Conservation (phyloP, 768 basidiomycete genomes). For the Thelephora ganbajun region DNA sequence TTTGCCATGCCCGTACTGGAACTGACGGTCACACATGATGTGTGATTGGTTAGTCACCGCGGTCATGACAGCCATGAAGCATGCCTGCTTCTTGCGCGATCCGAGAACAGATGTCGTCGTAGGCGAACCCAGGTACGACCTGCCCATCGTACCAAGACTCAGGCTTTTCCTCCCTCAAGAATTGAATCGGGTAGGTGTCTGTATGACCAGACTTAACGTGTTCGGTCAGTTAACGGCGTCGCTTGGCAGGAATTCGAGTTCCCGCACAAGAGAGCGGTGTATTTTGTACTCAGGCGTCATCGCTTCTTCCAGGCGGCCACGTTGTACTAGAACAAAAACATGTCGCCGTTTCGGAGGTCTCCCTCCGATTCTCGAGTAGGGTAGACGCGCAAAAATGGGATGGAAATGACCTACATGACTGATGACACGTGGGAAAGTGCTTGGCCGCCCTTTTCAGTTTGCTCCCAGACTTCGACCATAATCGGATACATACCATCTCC, state of each 20-base stretch:
- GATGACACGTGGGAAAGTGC: no score
- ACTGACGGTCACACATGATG: constrained; percentile 4
- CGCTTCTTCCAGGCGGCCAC: no score
- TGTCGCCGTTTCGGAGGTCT: no score
- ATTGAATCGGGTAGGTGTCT: constrained; percentile 8
- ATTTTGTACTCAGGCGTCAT: no score
- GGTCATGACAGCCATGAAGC: constrained; percentile 23
- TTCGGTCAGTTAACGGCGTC: not conserved
- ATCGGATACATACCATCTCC: no score
- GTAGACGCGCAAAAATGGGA: no score
- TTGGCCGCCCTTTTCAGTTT: no score
- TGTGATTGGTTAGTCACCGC: constrained; percentile 15
- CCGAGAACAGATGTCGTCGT: constrained; percentile 26
- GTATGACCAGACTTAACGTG: not conserved
- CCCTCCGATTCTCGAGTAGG: no score
- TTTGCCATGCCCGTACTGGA: not conserved
- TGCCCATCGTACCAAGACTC: constrained; percentile 18
- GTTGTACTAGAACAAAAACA: no score
- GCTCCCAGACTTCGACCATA: no score
- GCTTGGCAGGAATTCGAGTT: constrained; percentile 8
- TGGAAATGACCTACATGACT: no score
- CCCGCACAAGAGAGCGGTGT: constrained; percentile 11
- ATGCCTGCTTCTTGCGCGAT: constrained; percentile 30
- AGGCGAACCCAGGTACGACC: constrained; percentile 24
- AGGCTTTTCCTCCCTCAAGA: constrained; percentile 9